Base-by-base conservation (phyloP, 2,329 filamentous ascomycete species). In the Microsporum ferrugineum region DNA sequence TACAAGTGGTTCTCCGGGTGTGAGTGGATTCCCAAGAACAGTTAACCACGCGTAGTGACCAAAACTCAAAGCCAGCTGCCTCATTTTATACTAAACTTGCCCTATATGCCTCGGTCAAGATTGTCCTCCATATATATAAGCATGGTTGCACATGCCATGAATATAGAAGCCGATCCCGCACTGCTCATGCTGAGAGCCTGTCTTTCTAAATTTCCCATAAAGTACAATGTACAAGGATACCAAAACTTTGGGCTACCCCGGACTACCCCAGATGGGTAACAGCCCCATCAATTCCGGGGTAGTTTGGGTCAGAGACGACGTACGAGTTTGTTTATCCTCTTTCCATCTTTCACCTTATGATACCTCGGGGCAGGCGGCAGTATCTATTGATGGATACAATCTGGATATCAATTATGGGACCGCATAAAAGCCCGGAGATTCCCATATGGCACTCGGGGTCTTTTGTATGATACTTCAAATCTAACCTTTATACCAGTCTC, bases 141-240 rank as follows among this genome's bases (percentile, higher is more conserved):
- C 39, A 29, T 55, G 12, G 51, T 55, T 55, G 51, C 51, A 55
- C 51, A 55, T 55, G 51, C 51, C 51, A 55, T 17, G 51, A 17
- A 12, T 8, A 7, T 34, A 31, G 23, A 17, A 23, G 31, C 51
- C 51, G 51, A 55, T 55, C 33, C 51, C 51, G 51, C 29, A 17
- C 14, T 55, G 12, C 14, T 34, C 33, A 31, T 53, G 51, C 29
- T 36, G n/a, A 36, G 5, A 6, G 51, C 8, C 51, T 17, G 31
- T 36, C 10, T 17, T 36, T 55, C 10, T 4, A 7, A 3, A 29
- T 51, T 51, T 31, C 45, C 33, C 33, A 55, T 14, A 33, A 12
- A 14, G 17, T 23, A 36, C 33, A n/a, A 36, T 36, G n/a, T 23
- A 55, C 51, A 55, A n/a, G 51, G 51, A 8, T 31, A 55, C 7